Percentiles rank a stretch among this genome's conserved stretches.
phyloP scores from a whole-genome alignment of 768 basidiomycete genomes.

The Nidularia pulvinata region DNA sequence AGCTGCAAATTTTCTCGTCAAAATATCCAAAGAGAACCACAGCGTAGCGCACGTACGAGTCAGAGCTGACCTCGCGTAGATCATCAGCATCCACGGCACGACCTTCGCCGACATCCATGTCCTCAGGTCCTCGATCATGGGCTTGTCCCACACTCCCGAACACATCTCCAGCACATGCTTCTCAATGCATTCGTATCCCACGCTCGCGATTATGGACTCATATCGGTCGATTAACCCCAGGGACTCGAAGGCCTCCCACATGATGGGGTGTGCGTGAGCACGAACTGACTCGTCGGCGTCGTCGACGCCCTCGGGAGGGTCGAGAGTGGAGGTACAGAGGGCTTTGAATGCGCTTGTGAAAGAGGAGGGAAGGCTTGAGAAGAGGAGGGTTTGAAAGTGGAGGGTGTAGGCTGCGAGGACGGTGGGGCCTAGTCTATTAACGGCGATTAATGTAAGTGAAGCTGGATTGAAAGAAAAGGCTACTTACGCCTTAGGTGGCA shows the following conservation, averaged over 20 bases:
- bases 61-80: conserved; percentile 70
- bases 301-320: conserved; percentile 21
- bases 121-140: conserved; percentile 59
- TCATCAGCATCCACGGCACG: conserved; percentile 83
- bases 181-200: conserved; percentile 89
- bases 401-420: conserved; percentile 63
- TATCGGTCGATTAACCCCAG: conserved; percentile 83
- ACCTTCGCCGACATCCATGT: conserved; percentile 81
- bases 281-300: not conserved
- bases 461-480: not conserved
- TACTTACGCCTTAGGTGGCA: conserved; percentile 62
- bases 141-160: conserved; percentile 66
- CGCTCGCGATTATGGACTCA: conserved; percentile 79
- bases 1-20: conserved; percentile 31
- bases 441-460: not conserved
- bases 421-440: conserved; percentile 57
- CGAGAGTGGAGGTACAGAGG: conserved; percentile 61
- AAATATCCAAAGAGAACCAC: not conserved
- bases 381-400: conserved; percentile 73
- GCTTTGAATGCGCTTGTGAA: conserved; percentile 71
- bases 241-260: conserved; percentile 65
- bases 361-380: conserved; percentile 66
- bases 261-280: not conserved
- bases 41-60: conserved; percentile 36
- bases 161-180: conserved; percentile 66